Percentiles rank a stretch among this genome's conserved stretches.
phyloP scores from a whole-genome alignment of 345 rosid genomes.

The thale cress (Arabidopsis thaliana) region DNA sequence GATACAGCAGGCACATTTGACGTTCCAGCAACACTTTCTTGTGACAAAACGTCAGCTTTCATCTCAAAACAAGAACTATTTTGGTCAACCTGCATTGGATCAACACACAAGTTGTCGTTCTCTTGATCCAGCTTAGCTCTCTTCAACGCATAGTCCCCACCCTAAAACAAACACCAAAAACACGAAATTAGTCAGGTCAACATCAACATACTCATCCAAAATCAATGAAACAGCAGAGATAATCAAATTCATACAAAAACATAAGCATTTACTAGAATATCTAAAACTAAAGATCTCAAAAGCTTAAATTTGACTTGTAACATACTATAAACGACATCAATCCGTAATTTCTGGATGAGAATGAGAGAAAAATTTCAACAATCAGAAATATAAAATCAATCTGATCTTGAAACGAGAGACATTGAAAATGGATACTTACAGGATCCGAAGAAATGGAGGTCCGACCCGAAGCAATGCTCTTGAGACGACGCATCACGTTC shows the following conservation, averaged over 20 bases:
- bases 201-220: background rate
- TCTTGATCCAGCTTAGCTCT: slow-evolving; percentile 82
- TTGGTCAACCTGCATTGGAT: slow-evolving; percentile 55
- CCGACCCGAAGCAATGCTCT: slow-evolving; percentile 99
- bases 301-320: slow-evolving; percentile 21
- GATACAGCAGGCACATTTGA: slow-evolving; percentile 50
- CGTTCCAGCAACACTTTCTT: slow-evolving; percentile 59
- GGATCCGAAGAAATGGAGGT: slow-evolving; percentile 91
- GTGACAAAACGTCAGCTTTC: slow-evolving; percentile 56
- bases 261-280: slow-evolving; percentile 12
- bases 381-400: slow-evolving; percentile 21
- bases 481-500: slow-evolving; percentile 98
- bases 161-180: slow-evolving; percentile 48
- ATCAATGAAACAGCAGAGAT: background rate
- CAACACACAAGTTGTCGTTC: slow-evolving; percentile 42
- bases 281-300: slow-evolving; percentile 38
- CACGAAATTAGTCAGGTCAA: slow-evolving; percentile 28
- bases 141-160: slow-evolving; percentile 72
- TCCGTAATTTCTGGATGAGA: background rate
- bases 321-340: slow-evolving; percentile 27
- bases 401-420: background rate
- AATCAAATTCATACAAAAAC: background rate
- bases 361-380: slow-evolving; percentile 1
- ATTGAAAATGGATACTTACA: slow-evolving; percentile 46
- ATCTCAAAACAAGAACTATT: slow-evolving; percentile 56